Percentiles rank a stretch among this genome's conserved stretches.
phyloP scores from a whole-genome alignment of 805 yeast species.

The Saccharomyces mikatae region DNA sequence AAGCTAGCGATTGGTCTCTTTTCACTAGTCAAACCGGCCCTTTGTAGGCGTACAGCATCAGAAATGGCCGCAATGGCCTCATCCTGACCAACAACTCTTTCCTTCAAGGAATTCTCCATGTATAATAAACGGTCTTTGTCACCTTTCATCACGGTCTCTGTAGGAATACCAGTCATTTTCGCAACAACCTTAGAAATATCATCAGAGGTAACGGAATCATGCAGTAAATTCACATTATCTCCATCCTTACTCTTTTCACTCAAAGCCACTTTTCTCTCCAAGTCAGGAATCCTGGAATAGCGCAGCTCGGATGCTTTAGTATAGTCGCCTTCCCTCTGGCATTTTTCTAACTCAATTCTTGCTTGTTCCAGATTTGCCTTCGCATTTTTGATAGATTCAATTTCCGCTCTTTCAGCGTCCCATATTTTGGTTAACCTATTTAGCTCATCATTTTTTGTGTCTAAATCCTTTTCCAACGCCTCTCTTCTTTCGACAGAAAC shows the following conservation, averaged over 20 bases:
- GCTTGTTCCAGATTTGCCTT: constrained; percentile 82
- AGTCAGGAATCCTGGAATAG: constrained; percentile 75
- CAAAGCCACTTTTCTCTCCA: constrained; percentile 52
- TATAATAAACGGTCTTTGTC: constrained; percentile 83
- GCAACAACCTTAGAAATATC: constrained; percentile 90
- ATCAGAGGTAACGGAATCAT: constrained; percentile 88
- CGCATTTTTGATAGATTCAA: constrained; percentile 70
- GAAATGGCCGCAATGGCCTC: constrained; percentile 86
- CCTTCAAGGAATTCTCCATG: constrained; percentile 75
- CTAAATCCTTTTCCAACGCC: constrained; percentile 63
- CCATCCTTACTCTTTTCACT: constrained; percentile 36
- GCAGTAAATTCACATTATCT: constrained; percentile 31
- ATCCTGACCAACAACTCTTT: constrained; percentile 88
- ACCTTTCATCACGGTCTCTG: constrained; percentile 82
- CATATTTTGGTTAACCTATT: constrained; percentile 70
- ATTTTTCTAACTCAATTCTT: constrained; percentile 69
- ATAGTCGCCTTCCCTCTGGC: constrained; percentile 78
- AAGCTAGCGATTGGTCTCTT: constrained; percentile 94
- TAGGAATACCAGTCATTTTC: constrained; percentile 93
- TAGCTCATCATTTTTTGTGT: constrained; percentile 55
- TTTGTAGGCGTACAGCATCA: constrained; percentile 89
- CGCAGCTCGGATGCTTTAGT: constrained; percentile 84
- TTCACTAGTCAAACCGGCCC: constrained; percentile 93
- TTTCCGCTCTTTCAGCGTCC: constrained; percentile 73
- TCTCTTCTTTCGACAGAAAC: constrained; percentile 69